These are phyloP conservation scores for Veloboletus limbatus DNA, from an alignment of 1,284 basidiomycete genomes.

Conservation along the genomic window DNA sequence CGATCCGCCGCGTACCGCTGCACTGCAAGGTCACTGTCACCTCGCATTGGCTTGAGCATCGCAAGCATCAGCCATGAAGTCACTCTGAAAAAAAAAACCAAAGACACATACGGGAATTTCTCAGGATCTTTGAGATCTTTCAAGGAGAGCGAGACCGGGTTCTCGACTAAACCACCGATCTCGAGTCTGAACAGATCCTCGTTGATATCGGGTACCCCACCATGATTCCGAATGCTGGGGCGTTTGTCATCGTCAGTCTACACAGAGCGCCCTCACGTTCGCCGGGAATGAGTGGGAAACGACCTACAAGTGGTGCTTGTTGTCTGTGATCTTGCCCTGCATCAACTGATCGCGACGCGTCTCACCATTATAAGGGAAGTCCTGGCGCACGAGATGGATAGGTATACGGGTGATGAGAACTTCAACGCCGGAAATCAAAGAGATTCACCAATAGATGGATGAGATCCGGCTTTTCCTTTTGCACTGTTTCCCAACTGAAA, in stretches of 20 bases:
- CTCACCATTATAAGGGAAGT: conserved; percentile 20
- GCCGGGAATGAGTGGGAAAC: no score
- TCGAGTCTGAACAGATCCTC: conserved; percentile 15
- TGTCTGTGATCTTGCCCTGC: conserved; percentile 18
- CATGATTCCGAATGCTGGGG: conserved; percentile 16
- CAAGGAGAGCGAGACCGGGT: conserved; percentile 13
- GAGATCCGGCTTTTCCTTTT: conserved; percentile 52
- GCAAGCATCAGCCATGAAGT: conserved; percentile 28
- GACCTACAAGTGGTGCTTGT: conserved; percentile 18
- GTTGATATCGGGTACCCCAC: conserved; percentile 17
- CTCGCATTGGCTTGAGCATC: conserved; percentile 42
- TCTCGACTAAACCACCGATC: conserved; percentile 15
- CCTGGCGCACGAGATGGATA: background rate
- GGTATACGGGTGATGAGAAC: no score
- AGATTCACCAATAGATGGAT: conserved; percentile 51
- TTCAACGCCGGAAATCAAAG: no score
- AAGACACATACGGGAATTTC: conserved; percentile 13
- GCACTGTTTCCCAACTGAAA: conserved; percentile 52
- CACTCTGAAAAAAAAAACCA: background rate
- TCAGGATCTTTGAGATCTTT: conserved; percentile 16
- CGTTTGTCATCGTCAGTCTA: background rate
- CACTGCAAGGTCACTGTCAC: conserved; percentile 55
- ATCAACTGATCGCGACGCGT: conserved; percentile 14
- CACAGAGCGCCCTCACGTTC: no score
- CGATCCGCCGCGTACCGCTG: conserved; percentile 51